Percentiles rank a stretch among this genome's conserved stretches.
phyloP scores from a whole-genome alignment of 1,284 basidiomycete species.

The Pulveroboletus sp. region DNA sequence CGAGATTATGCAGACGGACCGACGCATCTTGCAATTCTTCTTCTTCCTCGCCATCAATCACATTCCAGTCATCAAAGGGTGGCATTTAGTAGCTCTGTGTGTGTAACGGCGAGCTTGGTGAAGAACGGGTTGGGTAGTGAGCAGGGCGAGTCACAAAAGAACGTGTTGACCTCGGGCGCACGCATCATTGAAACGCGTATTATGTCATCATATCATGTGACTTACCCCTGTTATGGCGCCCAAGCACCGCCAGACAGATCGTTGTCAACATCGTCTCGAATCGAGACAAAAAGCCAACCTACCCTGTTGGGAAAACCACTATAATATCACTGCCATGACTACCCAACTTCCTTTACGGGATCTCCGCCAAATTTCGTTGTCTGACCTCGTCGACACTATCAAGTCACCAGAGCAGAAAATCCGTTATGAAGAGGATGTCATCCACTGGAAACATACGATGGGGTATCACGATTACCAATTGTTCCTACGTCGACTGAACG shows the following conservation, averaged over 20 bases:
- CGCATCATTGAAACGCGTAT: slow-evolving; percentile 19
- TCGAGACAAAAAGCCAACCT: not conserved
- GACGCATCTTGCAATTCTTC: slow-evolving; percentile 73
- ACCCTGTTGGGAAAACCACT: not conserved
- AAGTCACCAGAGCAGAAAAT: slow-evolving; percentile 51
- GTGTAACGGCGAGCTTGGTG: not conserved
- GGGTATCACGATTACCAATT: slow-evolving; percentile 73
- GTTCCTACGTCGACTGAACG: slow-evolving; percentile 73
- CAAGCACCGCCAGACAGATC: not conserved
- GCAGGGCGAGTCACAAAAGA: slow-evolving; percentile 5
- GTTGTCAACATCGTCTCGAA: not conserved
- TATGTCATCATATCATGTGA: slow-evolving; percentile 31
- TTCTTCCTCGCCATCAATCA: slow-evolving; percentile 72
- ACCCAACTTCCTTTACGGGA: slow-evolving; percentile 31
- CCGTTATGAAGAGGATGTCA: slow-evolving; percentile 67
- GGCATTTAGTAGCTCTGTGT: slow-evolving; percentile 41
- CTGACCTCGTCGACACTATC: slow-evolving; percentile 35
- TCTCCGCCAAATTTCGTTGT: slow-evolving; percentile 47
- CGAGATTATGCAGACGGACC: slow-evolving; percentile 37
- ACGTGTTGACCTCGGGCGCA: not conserved
- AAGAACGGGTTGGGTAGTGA: not conserved
- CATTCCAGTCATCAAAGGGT: slow-evolving; percentile 75
- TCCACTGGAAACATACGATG: slow-evolving; percentile 63
- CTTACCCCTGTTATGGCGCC: slow-evolving; percentile 2
- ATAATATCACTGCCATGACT: slow-evolving; percentile 17